phyloP scores from a whole-genome alignment of 164 flowering plant genomes.

The Chimonanthus praecox region DNA sequence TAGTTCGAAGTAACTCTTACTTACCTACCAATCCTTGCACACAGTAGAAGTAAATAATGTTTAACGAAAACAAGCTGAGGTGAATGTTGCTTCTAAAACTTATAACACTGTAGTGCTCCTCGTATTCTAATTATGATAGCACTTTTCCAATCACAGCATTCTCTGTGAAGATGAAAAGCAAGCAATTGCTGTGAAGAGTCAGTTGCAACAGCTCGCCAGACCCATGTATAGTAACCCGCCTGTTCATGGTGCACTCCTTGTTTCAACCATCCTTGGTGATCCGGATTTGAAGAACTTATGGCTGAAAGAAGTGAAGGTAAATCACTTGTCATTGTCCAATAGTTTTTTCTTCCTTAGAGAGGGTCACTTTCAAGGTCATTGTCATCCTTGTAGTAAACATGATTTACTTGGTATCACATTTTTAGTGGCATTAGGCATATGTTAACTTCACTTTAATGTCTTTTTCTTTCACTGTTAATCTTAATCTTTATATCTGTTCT shows the following conservation, averaged over 20 bases:
- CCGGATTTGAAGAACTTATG: slow-evolving; percentile 76
- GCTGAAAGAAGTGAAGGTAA: slow-evolving; percentile 95
- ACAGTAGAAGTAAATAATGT: too few species aligned
- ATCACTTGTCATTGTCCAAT: background rate
- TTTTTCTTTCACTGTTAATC: background rate
- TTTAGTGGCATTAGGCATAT: background rate
- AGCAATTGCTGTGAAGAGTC: slow-evolving; percentile 90
- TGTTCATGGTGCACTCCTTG: slow-evolving; percentile 85
- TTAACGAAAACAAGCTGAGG: too few species aligned
- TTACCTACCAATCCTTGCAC: too few species aligned
- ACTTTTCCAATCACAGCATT: slow-evolving; percentile 41
- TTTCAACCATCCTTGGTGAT: slow-evolving; percentile 74
- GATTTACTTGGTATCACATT: background rate
- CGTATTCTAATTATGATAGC: background rate
- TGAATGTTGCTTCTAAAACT: background rate
- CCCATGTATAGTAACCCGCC: slow-evolving; percentile 99
- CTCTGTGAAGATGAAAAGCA: slow-evolving; percentile 89
- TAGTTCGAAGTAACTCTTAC: too few species aligned
- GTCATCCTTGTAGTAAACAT: background rate
- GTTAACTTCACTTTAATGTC: background rate
- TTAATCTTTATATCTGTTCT: background rate
- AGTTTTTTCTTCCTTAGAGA: too few species aligned
- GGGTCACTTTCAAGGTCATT: too few species aligned
- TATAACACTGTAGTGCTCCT: background rate
- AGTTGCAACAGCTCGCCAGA: slow-evolving; percentile 90